Conservation (phyloP, 257 asterid genomes). For the Solanum habrochaites region DNA sequence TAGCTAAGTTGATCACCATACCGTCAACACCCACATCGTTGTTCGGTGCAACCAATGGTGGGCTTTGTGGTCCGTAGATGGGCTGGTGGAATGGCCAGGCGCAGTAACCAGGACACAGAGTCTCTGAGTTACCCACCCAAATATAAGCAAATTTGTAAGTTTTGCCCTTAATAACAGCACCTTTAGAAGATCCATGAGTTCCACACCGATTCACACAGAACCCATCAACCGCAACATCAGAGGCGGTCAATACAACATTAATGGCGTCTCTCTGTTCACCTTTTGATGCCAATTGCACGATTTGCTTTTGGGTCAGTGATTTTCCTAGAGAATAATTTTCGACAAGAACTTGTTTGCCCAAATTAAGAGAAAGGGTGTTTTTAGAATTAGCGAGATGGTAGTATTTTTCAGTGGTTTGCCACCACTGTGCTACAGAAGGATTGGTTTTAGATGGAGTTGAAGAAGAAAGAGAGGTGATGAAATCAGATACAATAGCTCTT, state of each 20-base stretch:
- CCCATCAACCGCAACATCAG: slow-evolving; percentile 40
- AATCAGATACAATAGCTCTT: slow-evolving; percentile 10
- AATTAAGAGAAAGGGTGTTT: slow-evolving; percentile 11
- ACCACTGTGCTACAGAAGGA: slow-evolving; percentile 36
- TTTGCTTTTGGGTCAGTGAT: slow-evolving; percentile 21
- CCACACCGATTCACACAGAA: slow-evolving; percentile 52
- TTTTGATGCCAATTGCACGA: slow-evolving; percentile 26
- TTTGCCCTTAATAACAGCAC: slow-evolving; percentile 6
- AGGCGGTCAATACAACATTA: slow-evolving; percentile 39
- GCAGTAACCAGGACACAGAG: slow-evolving; percentile 46
- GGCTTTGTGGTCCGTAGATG: slow-evolving; percentile 43
- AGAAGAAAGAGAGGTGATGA: slow-evolving; percentile 19
- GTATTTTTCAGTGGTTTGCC: slow-evolving; percentile 33
- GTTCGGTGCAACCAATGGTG: slow-evolving; percentile 43
- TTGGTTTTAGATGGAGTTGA: not conserved
- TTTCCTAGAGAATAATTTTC: slow-evolving; percentile 36
- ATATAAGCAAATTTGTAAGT: slow-evolving; percentile 41
- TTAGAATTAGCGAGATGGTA: slow-evolving; percentile 16
- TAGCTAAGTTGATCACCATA: slow-evolving; percentile 26
- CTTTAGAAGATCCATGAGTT: slow-evolving; percentile 33
- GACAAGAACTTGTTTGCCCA: slow-evolving; percentile 21
- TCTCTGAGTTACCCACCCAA: slow-evolving; percentile 54
- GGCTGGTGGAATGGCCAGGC: slow-evolving; percentile 72
- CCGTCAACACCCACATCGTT: slow-evolving; percentile 48
- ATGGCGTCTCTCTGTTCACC: slow-evolving; percentile 38